A percentile compares a stretch with the other conserved stretches of the same genome.
phyloP scores from a whole-genome alignment of 1,139 yeast species.

The Kluyveromyces marxianus region DNA sequence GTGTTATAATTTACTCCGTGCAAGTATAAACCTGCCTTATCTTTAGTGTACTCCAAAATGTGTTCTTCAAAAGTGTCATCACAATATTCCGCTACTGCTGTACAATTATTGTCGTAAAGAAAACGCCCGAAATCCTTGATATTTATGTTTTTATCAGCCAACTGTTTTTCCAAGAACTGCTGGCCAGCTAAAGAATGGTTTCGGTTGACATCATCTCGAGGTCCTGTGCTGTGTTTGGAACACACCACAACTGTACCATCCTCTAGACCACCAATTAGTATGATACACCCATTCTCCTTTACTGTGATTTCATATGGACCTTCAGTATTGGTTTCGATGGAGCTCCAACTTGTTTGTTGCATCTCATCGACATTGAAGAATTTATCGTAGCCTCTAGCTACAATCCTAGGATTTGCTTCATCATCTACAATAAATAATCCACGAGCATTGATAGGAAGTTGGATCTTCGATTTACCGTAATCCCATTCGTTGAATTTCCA shows the following conservation, averaged over 20 bases:
- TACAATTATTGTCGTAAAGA: constrained; percentile 46
- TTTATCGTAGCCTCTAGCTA: constrained; percentile 87
- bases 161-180: constrained; percentile 46
- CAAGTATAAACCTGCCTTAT: constrained; percentile 67
- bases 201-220: constrained; percentile 42
- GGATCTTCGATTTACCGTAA: constrained; percentile 49
- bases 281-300: constrained; percentile 92
- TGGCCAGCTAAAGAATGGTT: constrained; percentile 79
- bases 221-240: constrained; percentile 84
- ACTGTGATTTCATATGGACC: constrained; percentile 81
- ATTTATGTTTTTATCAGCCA: constrained; percentile 36
- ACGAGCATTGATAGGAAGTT: constrained; percentile 68
- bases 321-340: constrained; percentile 39
- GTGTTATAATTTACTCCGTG: constrained; percentile 81
- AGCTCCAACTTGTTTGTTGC: constrained; percentile 42
- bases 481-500: constrained; percentile 95
- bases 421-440: constrained; percentile 66
- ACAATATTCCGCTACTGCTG: constrained; percentile 90
- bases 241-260: constrained; percentile 76
- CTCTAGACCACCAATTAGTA: constrained; percentile 66
- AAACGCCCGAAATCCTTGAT: constrained; percentile 47
- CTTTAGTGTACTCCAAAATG: constrained; percentile 64
- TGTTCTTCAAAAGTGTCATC: constrained; percentile 95
- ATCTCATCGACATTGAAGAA: constrained; percentile 79
- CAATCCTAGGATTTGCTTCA: constrained; percentile 35